These are phyloP conservation scores for Corchorus capsularis DNA, from an alignment of 345 rosid species.

Conservation along the genomic window DNA sequence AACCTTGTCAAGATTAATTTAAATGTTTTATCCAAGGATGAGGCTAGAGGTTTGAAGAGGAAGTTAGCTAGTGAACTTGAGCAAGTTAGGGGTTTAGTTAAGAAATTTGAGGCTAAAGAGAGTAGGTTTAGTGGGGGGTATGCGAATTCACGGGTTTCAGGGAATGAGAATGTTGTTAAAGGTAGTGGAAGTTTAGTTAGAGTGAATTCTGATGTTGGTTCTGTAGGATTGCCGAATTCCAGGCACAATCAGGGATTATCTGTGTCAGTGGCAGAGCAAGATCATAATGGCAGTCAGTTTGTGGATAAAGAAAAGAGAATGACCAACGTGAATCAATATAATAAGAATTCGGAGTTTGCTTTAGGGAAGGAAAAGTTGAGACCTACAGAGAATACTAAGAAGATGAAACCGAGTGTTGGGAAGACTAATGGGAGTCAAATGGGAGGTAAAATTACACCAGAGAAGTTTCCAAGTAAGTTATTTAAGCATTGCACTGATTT, in stretches of 20 bases:
- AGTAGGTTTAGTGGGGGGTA: constrained; percentile 19
- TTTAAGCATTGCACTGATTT: constrained; percentile 57
- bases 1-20: constrained; percentile 47
- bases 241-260: constrained; percentile 25
- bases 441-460: constrained; percentile 26
- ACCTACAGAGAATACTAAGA: constrained; percentile 42
- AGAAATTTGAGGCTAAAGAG: constrained; percentile 46
- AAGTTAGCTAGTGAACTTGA: constrained; percentile 60
- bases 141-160: constrained; percentile 21
- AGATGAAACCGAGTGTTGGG: constrained; percentile 36
- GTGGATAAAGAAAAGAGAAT: constrained; percentile 37
- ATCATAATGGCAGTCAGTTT: constrained; percentile 24
- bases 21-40: constrained; percentile 34
- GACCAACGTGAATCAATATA: constrained; percentile 33
- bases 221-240: constrained; percentile 38
- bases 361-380: constrained; percentile 31
- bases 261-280: constrained; percentile 33
- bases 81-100: constrained; percentile 47
- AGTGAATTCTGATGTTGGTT: constrained; percentile 54
- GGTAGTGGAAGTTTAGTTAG: constrained; percentile 36
- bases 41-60: constrained; percentile 47
- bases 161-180: constrained; percentile 25
- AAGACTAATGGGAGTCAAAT: constrained; percentile 31
- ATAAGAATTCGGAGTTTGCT: constrained; percentile 30
- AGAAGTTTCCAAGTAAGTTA: constrained; percentile 46